phyloP scores from a whole-genome alignment of 371 early-diverging fungal genomes.

The Capillidium rhysosporum region DNA sequence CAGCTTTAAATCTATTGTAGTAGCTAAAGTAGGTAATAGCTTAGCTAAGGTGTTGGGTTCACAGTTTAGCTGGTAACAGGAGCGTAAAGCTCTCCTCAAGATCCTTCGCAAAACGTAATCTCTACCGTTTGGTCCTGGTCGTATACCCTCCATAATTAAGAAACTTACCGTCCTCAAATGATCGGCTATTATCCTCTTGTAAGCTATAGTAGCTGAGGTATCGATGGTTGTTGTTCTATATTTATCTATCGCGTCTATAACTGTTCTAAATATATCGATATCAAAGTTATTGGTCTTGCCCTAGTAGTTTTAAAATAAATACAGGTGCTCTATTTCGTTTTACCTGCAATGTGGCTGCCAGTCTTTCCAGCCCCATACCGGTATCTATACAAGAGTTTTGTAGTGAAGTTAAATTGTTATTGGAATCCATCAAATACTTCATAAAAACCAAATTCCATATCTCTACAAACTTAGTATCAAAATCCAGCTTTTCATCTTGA shows the following conservation, averaged over 20 bases:
- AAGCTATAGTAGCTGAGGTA: slow-evolving; percentile 8
- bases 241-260: slow-evolving; percentile 22
- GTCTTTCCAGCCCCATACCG: slow-evolving; percentile 63
- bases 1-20: background rate
- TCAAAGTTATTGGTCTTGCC: slow-evolving; percentile 44
- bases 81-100: slow-evolving; percentile 48
- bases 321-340: background rate
- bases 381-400: slow-evolving; percentile 52
- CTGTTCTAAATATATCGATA: slow-evolving; percentile 34
- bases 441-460: slow-evolving; percentile 78
- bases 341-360: slow-evolving; percentile 37
- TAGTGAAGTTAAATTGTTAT: slow-evolving; percentile 28
- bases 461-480: slow-evolving; percentile 45
- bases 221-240: slow-evolving; percentile 10
- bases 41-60: slow-evolving; percentile 18
- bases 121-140: slow-evolving; percentile 53
- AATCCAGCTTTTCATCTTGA: slow-evolving; percentile 32
- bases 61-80: slow-evolving; percentile 38
- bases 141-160: slow-evolving; percentile 51
- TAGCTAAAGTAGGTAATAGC: background rate
- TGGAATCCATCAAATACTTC: slow-evolving; percentile 35
- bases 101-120: slow-evolving; percentile 62
- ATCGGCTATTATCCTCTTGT: slow-evolving; percentile 53
- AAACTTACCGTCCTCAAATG: slow-evolving; percentile 52
- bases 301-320: slow-evolving; percentile 9